These are phyloP conservation scores for Paspalum vaginatum DNA, from an alignment of 176 grass and related monocot species.

Conservation along the genomic window DNA sequence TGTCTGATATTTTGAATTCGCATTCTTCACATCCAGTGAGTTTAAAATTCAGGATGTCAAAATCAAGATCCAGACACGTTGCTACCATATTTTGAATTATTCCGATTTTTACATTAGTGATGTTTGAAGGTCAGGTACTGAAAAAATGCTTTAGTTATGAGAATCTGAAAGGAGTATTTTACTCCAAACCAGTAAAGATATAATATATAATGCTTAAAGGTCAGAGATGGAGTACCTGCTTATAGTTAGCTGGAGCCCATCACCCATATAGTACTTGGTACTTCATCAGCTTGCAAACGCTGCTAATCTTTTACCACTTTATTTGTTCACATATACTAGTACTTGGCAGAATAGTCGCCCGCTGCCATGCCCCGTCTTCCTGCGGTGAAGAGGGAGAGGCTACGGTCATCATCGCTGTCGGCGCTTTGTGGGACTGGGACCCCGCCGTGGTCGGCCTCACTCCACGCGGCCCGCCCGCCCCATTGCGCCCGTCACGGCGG, in stretches of 20 bases:
- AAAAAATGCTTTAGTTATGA: not conserved
- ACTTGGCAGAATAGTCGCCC: not conserved
- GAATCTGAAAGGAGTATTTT: not conserved
- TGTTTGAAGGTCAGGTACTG: not conserved
- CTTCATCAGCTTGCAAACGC: not conserved
- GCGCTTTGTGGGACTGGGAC: too few relatives aligned
- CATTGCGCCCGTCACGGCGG: too few relatives aligned
- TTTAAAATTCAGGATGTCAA: conserved; percentile 6
- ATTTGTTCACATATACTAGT: not conserved
- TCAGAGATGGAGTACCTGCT: not conserved
- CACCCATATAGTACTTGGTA: not conserved
- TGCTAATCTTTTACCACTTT: not conserved
- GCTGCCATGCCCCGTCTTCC: too few relatives aligned
- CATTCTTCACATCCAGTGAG: not conserved
- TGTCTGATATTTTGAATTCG: not conserved
- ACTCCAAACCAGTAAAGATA: not conserved
- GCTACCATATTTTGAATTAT: not conserved
- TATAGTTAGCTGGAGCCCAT: not conserved
- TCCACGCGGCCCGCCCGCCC: too few relatives aligned
- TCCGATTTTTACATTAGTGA: not conserved
- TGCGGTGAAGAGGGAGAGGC: too few relatives aligned
- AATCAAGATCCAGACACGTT: conserved; percentile 9
- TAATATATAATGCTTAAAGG: not conserved
- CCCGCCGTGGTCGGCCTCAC: too few relatives aligned
- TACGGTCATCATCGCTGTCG: too few relatives aligned